These are phyloP conservation scores for Metschnikowia bowlesiae DNA, from an alignment of 805 yeast genomes.

Conservation along the genomic window DNA sequence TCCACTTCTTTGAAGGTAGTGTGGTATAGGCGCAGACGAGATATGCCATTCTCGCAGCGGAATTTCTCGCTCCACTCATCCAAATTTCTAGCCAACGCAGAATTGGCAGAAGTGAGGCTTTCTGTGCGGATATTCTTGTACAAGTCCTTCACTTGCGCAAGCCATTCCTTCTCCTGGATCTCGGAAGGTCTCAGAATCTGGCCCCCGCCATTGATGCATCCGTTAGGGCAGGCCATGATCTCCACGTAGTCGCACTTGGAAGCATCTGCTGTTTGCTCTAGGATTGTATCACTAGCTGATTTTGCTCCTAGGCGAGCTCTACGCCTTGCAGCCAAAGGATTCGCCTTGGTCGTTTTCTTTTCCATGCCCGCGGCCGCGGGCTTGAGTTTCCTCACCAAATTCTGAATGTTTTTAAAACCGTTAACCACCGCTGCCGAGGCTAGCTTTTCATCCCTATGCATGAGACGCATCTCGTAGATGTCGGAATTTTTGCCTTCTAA, in stretches of 20 bases:
- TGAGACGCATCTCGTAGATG: conserved; percentile 61
- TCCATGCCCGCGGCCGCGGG: conserved; percentile 22
- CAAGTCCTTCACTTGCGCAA: conserved; percentile 28
- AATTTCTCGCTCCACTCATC: conserved; percentile 34
- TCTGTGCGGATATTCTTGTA: conserved; percentile 29
- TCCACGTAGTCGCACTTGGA: conserved; percentile 76
- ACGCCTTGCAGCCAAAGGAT: conserved; percentile 42
- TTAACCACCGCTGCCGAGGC: conserved; percentile 66
- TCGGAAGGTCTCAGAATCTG: conserved; percentile 54
- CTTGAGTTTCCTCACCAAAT: conserved; percentile 78
- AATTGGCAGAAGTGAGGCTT: background rate
- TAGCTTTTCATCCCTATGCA: conserved; percentile 33
- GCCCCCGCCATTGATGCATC: conserved; percentile 97
- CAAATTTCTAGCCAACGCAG: conserved; percentile 16
- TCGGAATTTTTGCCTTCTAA: conserved; percentile 74
- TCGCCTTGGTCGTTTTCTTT: conserved; percentile 17
- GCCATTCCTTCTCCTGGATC: conserved; percentile 42
- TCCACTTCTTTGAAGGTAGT: conserved; percentile 50
- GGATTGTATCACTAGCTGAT: conserved; percentile 5
- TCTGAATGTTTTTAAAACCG: conserved; percentile 93
- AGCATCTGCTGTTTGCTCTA: conserved; percentile 50
- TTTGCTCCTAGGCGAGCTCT: conserved; percentile 31
- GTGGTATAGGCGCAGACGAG: conserved; percentile 35
- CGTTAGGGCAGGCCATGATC: conserved; percentile 98
- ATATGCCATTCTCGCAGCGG: conserved; percentile 24